phyloP scores from a whole-genome alignment of 2,329 filamentous ascomycete species.

The Sordariomycetes sp. region DNA sequence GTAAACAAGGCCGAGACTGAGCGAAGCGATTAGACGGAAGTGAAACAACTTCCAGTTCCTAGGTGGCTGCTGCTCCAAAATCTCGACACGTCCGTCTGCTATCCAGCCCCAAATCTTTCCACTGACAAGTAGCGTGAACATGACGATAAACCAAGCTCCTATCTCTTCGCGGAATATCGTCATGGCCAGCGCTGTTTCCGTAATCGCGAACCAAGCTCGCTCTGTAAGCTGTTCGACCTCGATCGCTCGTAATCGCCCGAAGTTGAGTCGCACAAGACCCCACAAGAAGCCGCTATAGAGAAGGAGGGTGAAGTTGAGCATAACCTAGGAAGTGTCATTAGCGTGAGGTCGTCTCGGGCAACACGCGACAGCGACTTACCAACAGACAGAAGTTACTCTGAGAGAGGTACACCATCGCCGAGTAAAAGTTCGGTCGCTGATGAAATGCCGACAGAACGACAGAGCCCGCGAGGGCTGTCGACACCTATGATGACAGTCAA shows the following conservation, averaged over 20 bases:
- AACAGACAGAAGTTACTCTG: constrained; percentile 94
- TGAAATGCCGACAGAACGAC: constrained; percentile 88
- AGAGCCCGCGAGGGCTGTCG: constrained; percentile 71
- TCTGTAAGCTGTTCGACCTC: constrained; percentile 97
- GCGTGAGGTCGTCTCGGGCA: background rate
- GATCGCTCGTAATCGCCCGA: constrained; percentile 80
- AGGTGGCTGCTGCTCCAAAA: constrained; percentile 90
- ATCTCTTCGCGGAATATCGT: constrained; percentile 96
- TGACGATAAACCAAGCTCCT: constrained; percentile 87
- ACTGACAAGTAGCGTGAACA: constrained; percentile 88
- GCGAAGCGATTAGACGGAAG: constrained; percentile 66
- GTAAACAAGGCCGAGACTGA: constrained; percentile 71
- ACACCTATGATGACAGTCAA: constrained; percentile 49
- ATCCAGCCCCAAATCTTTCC: constrained; percentile 99
- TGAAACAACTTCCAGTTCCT: constrained; percentile 86
- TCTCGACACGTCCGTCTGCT: constrained; percentile 85
- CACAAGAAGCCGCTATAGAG: constrained; percentile 74
- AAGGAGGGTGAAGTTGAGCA: constrained; percentile 84
- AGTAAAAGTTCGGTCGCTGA: constrained; percentile 96
- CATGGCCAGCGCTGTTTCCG: constrained; percentile 95
- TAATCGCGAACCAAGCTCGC: constrained; percentile 95
- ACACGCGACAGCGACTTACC: constrained; percentile 44
- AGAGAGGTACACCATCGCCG: constrained; percentile 90
- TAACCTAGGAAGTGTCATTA: constrained; percentile 45
- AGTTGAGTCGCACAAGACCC: constrained; percentile 81